phyloP scores from a whole-genome alignment of 352 stramenopile species.

The Phytophthora ramorum region DNA sequence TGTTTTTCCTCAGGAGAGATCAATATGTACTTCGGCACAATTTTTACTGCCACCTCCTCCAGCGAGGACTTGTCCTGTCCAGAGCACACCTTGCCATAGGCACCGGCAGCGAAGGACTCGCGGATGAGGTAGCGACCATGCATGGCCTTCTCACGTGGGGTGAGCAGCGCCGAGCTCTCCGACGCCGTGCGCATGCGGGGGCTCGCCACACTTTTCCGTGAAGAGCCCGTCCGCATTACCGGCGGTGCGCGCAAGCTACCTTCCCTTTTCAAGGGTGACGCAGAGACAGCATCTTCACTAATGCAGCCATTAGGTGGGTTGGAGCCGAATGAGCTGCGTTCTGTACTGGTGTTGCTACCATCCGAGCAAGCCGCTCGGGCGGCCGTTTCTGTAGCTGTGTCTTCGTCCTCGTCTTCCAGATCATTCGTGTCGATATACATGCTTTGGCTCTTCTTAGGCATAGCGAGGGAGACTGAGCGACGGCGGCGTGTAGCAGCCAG shows the following conservation, averaged over 20 bases:
- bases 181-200: constrained; percentile 35
- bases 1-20: constrained; percentile 76
- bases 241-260: constrained; percentile 3
- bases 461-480: constrained; percentile 27
- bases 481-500: constrained; percentile 51
- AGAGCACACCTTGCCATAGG: constrained; percentile 70
- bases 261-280: constrained; percentile 19
- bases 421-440: constrained; percentile 18
- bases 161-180: constrained; percentile 49
- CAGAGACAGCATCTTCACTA: constrained; percentile 15
- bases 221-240: constrained; percentile 14
- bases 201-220: constrained; percentile 18
- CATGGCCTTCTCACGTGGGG: constrained; percentile 66
- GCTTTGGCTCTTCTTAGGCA: constrained; percentile 29
- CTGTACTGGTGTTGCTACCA: constrained; percentile 27
- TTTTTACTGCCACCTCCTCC: constrained; percentile 74
- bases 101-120: constrained; percentile 73
- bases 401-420: constrained; percentile 7
- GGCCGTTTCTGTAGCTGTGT: not conserved
- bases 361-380: not conserved
- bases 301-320: constrained; percentile 16
- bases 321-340: constrained; percentile 30
- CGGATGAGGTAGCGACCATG: constrained; percentile 77
- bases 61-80: constrained; percentile 60
- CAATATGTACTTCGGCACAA: constrained; percentile 78